Evolutionary conservation across 179 eudicot genomes (phyloP), one percentile per base, ranked within the genome.

Genomic region (Heliamphora pulchella): DNA sequence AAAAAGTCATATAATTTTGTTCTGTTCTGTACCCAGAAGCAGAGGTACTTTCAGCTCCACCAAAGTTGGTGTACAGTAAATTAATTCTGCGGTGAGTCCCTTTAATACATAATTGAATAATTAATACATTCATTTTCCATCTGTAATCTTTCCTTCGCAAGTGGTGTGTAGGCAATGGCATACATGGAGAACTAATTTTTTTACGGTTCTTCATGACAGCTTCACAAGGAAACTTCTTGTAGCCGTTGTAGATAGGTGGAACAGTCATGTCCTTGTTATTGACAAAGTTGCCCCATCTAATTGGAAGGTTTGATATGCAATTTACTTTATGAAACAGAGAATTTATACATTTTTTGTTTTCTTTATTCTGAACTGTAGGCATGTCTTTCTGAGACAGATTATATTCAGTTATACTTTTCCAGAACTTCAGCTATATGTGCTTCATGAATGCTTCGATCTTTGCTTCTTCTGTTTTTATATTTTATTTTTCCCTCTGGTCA

Each of bases 11-110:
- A 54, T 76, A 44, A 57, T 79, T 77, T 4, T 67, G 76, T 70
- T 44, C 46, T 71, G 75, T 47, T 80, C 80, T 84, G 78, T 71
- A 89, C 71, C 68, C 93, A 93, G 97, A 94, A 85, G 90, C 86
- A 55, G 90, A 93, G 83, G 91, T 93, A 74, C 94, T 94, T 78
- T 88, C 94, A 80, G 97, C 98, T 78, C 98, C 98, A 83, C 93
- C 93, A 59, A 94, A 91, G 86, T 86, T 94, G 91, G 98, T 94
- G 15, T 94, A 94, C 80, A 90, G 97, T 90, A 94, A 94, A 86
- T 86, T 92, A 65, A 89, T 94, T 65, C 80, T 94, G 85, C 93
- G 94, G 98, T 88, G 78, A 85, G 91, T 80, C 73, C 76, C 57
- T 22, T 22, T 2, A 31, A 75, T 9, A n/a, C n/a, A n/a, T n/a